Conservation (phyloP, 2,329 filamentous ascomycete species). For the Phoma sp. region DNA sequence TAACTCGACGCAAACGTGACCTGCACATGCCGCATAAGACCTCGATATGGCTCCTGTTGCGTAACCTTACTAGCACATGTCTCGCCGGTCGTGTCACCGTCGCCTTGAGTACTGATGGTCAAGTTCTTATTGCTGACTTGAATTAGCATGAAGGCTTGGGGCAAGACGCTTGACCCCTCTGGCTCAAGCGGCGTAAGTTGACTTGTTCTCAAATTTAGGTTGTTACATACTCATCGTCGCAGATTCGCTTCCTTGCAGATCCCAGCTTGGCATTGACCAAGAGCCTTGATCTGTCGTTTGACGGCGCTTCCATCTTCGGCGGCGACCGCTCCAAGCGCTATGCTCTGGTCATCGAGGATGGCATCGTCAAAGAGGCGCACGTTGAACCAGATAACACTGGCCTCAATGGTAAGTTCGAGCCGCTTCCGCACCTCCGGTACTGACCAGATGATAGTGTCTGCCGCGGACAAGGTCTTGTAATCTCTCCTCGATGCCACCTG, state of each 20-base stretch:
- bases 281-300: constrained; percentile 82
- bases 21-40: constrained; percentile 16
- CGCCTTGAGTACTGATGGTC: background rate
- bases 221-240: constrained; percentile 16
- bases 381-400: constrained; percentile 91
- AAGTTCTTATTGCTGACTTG: constrained; percentile 19
- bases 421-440: constrained; percentile 2
- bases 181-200: constrained; percentile 74
- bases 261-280: constrained; percentile 80
- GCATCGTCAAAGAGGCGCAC: constrained; percentile 79
- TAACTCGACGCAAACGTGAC: constrained; percentile 21
- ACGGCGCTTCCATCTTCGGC: constrained; percentile 80
- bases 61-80: constrained; percentile 13
- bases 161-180: constrained; percentile 74
- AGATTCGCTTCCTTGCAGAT: constrained; percentile 91
- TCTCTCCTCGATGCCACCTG: background rate
- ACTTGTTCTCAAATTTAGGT: background rate
- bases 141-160: constrained; percentile 87
- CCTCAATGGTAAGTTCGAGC: constrained; percentile 66
- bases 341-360: constrained; percentile 80
- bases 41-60: constrained; percentile 9
- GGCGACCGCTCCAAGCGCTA: constrained; percentile 86
- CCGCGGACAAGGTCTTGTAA: constrained; percentile 41
- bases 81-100: constrained; percentile 9
- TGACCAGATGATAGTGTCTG: constrained; percentile 32